Evolutionary conservation across 495 filamentous ascomycete genomes (phyloP), one percentile per base, ranked within the genome.

Genomic region (Acidomyces sp.): DNA sequence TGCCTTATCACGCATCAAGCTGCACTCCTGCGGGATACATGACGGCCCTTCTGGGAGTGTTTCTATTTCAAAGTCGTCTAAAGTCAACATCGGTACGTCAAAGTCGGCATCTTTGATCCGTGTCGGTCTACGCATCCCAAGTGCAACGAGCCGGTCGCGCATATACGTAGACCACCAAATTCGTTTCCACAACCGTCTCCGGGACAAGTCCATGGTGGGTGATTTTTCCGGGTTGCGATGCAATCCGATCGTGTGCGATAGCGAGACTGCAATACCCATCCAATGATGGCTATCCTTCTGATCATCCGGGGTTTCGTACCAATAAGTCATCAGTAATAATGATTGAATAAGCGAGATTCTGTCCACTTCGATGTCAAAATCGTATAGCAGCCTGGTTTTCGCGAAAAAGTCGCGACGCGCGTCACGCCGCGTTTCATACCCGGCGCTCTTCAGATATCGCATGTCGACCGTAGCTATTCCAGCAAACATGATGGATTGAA

Each of bases 161-260:
- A 88, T 90, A 51, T 87, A 90, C 41, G 80, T 85, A 34, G 81
- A 86, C 86, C 86, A 93, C 86, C 85, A 94, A 40, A 94, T 84
- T 23, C 84, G 67, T 59, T 86, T 92, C 82, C 83, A 88, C 47
- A 93, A 64, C 45, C 72, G 76, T 52, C 82, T 78, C 55, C 75
- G 74, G 38, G 72, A 68, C 15, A 67, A 52, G 20, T 78, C 69
- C 78, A 88, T 84, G 20, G 42, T 33, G 43, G 68, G 74, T 28
- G 77, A 80, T 28, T 79, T 77, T 3, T 68, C 74, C 24, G 84
- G 84, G 51, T 92, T 79, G 30, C 81, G 77, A 58, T 92, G 80
- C 2, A 90, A 64, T 6, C 83, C 83, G 44, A 90, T 85, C 4
- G 82, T 87, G 55, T 85, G 80, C 42, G 80, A 82, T 13, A 88